Evolutionary conservation across 2,329 filamentous ascomycete species (phyloP), one percentile per base, ranked within the genome.

Genomic region (Pseudogymnoascus sp.): DNA sequence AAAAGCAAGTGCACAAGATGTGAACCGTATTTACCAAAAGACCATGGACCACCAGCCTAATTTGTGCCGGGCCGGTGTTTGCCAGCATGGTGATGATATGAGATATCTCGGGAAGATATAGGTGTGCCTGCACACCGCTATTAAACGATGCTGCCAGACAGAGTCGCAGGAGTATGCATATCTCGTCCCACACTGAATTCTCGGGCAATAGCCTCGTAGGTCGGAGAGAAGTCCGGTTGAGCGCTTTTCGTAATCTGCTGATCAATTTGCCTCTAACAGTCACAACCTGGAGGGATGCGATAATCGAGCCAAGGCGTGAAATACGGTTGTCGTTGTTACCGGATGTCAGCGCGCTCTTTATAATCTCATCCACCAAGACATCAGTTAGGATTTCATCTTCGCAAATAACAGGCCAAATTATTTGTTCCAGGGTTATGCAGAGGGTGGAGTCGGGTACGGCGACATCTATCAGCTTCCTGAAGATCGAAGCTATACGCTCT

Each of bases 11-110:
- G 69, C 85, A 88, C 36, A 86, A 81, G 6, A 86, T 83, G 70
- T 89, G 86, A 12, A 89, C 78, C 1, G 86, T 83, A 71, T 88
- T 89, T 59, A 87, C 79, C 22, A 89, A 74, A 9, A 89, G 74
- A 60, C 82, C 79, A 69, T 88, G 85, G 2, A 88, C 84, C 18
- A 83, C 75, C 6, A 80, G 71, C 57, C 85, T 79, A 6, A 86
- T 76, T 9, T 84, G 81, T 8, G 78, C 73, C 9, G 79, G 73
- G 6, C 86, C 86, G 1, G 83, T 87, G 66, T 88, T 88, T 36
- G 84, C 83, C 25, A 88, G 77, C 84, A 89, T 87, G 0, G 86
- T 88, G 62, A 88, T 84, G 57, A 88, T 78, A 71, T 89, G 86
- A 69, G 88, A 88, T 50, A 89, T 78, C 69, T 89, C 86, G 0